Evolutionary conservation across 1,284 basidiomycete species (phyloP), one percentile per base, ranked within the genome.

Genomic region (Porogramme epimiltina): DNA sequence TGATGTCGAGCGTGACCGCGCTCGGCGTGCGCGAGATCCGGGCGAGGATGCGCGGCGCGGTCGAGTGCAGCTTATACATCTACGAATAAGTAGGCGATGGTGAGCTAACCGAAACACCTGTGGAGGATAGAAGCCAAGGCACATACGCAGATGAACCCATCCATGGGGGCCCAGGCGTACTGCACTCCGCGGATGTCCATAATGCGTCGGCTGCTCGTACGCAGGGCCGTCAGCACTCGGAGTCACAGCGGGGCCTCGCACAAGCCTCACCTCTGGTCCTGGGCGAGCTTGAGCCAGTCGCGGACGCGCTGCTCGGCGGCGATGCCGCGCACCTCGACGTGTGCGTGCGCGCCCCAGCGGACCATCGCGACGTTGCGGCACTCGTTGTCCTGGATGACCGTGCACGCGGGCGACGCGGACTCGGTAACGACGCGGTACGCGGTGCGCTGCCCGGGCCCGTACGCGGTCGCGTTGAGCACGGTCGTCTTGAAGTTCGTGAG

Each of bases 321-420:
- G n/a, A 76, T 59, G 6, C 74, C 75, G 15, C 77, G 79, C 38
- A 83, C 73, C 61, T 87, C 84, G 33, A 87, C 69, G 20, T 73
- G 71, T 4, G 84, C 76, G 26, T 73, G 73, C 2, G 69, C 64
- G 55, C 74, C 73, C 84, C 85, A 87, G 57, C 83, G 81, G 48
- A 87, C 63, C 61, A 84, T 72, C 2, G 80, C 81, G 45, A 84
- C 62, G 38, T 72, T 78, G 49, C 70, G 73, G 23, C 74, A 73
- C 26, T 77, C 72, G 6, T 68, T 66, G 56, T 81, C 77, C 58
- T 80, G 81, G 59, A 81, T 70, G 26, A 79, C 67, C 4, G 84
- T 85, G 59, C 79, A 78, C 0, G 73, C 78, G 4, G 78, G 75
- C 58, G 76, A 73, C 13, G 71, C 63, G 23, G 70, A 61, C 54